These are phyloP conservation scores for Phytophthora lateralis DNA, from an alignment of 352 stramenopile genomes.

Conservation along the genomic window DNA sequence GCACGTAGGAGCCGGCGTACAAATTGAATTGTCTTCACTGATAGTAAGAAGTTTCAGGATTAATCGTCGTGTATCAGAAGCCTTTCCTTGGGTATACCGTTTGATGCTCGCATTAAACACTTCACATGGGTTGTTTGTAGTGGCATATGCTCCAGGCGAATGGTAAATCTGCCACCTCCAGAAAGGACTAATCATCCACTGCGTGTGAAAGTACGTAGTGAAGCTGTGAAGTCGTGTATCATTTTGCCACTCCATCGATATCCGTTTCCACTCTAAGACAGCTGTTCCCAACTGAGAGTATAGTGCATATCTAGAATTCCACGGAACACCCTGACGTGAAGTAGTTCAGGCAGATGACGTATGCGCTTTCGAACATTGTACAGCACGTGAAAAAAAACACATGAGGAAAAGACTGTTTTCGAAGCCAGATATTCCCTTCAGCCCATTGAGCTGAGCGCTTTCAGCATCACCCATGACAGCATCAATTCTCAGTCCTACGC, in stretches of 20 bases:
- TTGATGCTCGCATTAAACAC: conserved; percentile 32
- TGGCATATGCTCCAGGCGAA: conserved; percentile 10
- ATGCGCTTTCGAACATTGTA: conserved; percentile 24
- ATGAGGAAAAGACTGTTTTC: conserved; percentile 9
- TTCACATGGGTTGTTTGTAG: conserved; percentile 31
- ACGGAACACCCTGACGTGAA: background rate
- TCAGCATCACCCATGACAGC: conserved; percentile 4
- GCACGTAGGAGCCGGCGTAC: background rate
- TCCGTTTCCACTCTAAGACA: background rate
- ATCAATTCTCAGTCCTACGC: background rate
- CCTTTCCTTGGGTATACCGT: conserved; percentile 10
- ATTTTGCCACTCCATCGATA: background rate
- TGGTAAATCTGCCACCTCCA: conserved; percentile 28
- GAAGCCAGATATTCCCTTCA: background rate
- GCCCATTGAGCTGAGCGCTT: conserved; percentile 2
- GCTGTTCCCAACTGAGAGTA: background rate
- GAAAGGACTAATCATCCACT: conserved; percentile 16
- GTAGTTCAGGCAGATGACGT: conserved; percentile 1
- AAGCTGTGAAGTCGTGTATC: conserved; percentile 1
- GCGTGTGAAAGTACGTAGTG: conserved; percentile 1
- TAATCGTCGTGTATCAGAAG: background rate
- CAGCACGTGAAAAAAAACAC: conserved; percentile 23
- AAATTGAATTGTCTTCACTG: conserved; percentile 5
- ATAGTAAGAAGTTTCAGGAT: conserved; percentile 9
- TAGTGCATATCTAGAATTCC: conserved; percentile 9